Percentiles rank a stretch among this genome's conserved stretches.
These are phyloP conservation scores for Boletus rubescentipes DNA, from an alignment of 768 basidiomycete genomes.

Conservation along the genomic window DNA sequence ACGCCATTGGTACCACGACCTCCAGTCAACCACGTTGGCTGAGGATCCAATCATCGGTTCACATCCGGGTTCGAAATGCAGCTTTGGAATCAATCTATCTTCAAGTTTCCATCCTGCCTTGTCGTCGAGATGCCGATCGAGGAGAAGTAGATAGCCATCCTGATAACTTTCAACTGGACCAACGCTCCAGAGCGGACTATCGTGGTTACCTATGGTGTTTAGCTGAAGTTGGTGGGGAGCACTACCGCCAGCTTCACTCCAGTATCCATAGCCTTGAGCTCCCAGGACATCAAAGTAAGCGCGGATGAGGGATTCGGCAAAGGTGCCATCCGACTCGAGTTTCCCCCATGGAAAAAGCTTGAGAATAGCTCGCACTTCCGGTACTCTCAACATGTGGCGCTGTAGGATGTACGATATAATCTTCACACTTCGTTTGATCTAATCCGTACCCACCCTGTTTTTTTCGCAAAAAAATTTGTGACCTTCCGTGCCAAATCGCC, in stretches of 20 bases:
- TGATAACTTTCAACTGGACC: constrained; percentile 24
- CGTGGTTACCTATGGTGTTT: constrained; percentile 9
- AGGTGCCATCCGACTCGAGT: constrained; percentile 42
- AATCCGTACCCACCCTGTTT: constrained; percentile 31
- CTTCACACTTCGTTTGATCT: background rate
- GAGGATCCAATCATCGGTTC: constrained; percentile 30
- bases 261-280: constrained; percentile 40
- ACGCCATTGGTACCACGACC: constrained; percentile 47
- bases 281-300: constrained; percentile 41
- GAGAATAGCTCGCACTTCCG: constrained; percentile 33
- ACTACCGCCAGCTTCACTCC: constrained; percentile 39
- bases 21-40: constrained; percentile 39
- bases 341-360: constrained; percentile 44
- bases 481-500: constrained; percentile 27
- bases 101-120: constrained; percentile 39
- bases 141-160: constrained; percentile 35
- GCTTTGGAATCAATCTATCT: constrained; percentile 33
- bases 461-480: constrained; percentile 36
- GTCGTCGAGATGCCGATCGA: constrained; percentile 30
- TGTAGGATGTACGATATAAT: constrained; percentile 10
- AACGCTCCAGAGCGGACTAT: constrained; percentile 4
- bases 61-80: constrained; percentile 28
- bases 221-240: constrained; percentile 29
- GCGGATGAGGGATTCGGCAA: constrained; percentile 33
- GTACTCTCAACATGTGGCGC: constrained; percentile 39